Conservation (phyloP, 2,329 filamentous ascomycete genomes). For the Arthroderma sp. region DNA sequence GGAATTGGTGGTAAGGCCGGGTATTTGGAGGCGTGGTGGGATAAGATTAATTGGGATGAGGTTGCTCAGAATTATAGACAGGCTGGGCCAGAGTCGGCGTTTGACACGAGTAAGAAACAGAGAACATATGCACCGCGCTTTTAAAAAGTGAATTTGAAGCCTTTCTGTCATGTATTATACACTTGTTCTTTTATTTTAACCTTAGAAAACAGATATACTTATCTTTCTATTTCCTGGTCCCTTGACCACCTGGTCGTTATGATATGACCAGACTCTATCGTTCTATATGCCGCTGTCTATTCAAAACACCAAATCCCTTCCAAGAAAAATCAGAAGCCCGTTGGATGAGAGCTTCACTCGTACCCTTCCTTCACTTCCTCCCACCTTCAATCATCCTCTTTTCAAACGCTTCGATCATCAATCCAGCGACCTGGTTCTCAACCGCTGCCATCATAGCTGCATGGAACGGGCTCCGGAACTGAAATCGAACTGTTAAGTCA, state of each 20-base stretch:
- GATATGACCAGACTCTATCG: background rate
- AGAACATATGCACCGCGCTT: background rate
- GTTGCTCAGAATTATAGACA: constrained; percentile 42
- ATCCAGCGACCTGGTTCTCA: constrained; percentile 55
- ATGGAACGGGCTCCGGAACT: constrained; percentile 83
- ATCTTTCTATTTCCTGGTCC: background rate
- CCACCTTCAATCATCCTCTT: constrained; percentile 55
- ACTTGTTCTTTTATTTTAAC: constrained; percentile 5
- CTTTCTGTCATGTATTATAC: constrained; percentile 7
- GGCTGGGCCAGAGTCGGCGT: constrained; percentile 6
- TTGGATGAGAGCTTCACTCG: too few relatives aligned
- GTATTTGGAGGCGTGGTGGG: constrained; percentile 77
- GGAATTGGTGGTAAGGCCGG: constrained; percentile 60
- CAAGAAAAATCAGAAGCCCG: background rate
- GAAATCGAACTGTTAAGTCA: constrained; percentile 62
- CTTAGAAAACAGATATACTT: constrained; percentile 3
- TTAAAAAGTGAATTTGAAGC: background rate
- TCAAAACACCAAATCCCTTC: background rate
- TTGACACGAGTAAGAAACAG: background rate
- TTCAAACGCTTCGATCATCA: constrained; percentile 52
- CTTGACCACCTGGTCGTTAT: background rate
- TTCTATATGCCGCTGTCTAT: background rate
- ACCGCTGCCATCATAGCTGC: constrained; percentile 67
- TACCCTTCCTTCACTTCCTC: constrained; percentile 17
- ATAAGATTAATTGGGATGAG: constrained; percentile 69